phyloP scores from a whole-genome alignment of 345 rosid species.

The Hibiscus tridactylites region DNA sequence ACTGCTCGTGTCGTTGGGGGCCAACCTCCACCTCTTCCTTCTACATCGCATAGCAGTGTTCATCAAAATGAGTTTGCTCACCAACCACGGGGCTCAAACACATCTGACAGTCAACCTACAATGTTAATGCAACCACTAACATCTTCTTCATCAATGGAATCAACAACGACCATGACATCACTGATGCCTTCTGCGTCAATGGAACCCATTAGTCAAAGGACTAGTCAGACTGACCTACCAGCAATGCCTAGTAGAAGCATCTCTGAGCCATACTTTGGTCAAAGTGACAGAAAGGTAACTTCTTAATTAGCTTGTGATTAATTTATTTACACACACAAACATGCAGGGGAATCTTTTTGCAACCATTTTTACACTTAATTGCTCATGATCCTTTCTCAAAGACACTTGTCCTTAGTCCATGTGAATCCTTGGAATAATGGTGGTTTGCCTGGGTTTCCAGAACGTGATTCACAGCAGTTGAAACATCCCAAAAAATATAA shows the following conservation, averaged over 20 bases:
- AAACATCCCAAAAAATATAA: not conserved
- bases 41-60: constrained; percentile 25
- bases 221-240: constrained; percentile 30
- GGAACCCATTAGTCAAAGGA: constrained; percentile 42
- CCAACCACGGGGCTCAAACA: constrained; percentile 28
- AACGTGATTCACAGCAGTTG: not conserved
- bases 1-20: constrained; percentile 68
- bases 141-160: constrained; percentile 32
- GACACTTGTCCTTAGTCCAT: not conserved
- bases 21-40: constrained; percentile 54
- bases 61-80: constrained; percentile 30
- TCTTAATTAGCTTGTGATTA: not conserved
- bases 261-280: constrained; percentile 64
- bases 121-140: constrained; percentile 42
- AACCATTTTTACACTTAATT: not conserved
- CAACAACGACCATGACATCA: constrained; percentile 43
- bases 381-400: not conserved
- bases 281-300: constrained; percentile 49
- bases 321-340: not conserved
- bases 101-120: constrained; percentile 43
- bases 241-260: constrained; percentile 46
- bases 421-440: not conserved
- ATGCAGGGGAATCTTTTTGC: not conserved
- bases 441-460: not conserved
- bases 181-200: constrained; percentile 44